Percentiles rank a stretch among this genome's conserved stretches.
Conservation (phyloP, 495 filamentous ascomycete species). For the Neurospora sp. region DNA sequence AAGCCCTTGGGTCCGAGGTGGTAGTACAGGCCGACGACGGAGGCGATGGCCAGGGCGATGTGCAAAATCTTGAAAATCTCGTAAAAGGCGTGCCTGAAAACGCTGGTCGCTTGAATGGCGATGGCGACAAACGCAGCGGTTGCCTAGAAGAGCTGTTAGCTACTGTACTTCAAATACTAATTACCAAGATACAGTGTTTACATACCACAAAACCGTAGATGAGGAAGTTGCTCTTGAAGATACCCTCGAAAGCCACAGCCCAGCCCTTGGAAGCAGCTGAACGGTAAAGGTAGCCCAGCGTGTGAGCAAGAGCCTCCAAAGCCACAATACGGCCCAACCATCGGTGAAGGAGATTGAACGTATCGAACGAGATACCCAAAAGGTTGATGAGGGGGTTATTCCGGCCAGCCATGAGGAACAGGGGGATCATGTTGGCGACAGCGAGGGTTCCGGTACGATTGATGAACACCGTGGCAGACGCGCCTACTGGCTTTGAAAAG, state of each 20-base stretch:
- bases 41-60: slow-evolving; percentile 54
- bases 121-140: slow-evolving; percentile 55
- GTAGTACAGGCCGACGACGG: slow-evolving; percentile 57
- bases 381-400: slow-evolving; percentile 52
- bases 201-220: slow-evolving; percentile 48
- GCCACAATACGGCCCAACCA: slow-evolving; percentile 70
- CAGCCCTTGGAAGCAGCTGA: slow-evolving; percentile 32
- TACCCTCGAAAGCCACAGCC: slow-evolving; percentile 28
- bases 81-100: slow-evolving; percentile 80
- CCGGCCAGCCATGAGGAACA: slow-evolving; percentile 48
- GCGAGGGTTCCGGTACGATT: slow-evolving; percentile 71
- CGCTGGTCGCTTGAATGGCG: slow-evolving; percentile 59
- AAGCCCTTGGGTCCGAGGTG: slow-evolving; percentile 56
- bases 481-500: slow-evolving; percentile 39
- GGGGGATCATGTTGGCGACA: slow-evolving; percentile 63
- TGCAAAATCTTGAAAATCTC: slow-evolving; percentile 77
- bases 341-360: slow-evolving; percentile 71
- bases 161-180: slow-evolving; percentile 1
- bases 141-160: slow-evolving; percentile 25
- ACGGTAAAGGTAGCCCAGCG: slow-evolving; percentile 34
- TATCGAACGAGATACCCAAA: slow-evolving; percentile 61
- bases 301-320: slow-evolving; percentile 53
- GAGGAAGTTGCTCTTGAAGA: slow-evolving; percentile 30
- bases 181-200: background rate
- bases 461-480: slow-evolving; percentile 37